A percentile compares a stretch with the other conserved stretches of the same genome.
phyloP scores from a whole-genome alignment of 257 asterid genomes.

The Vinca minor region DNA sequence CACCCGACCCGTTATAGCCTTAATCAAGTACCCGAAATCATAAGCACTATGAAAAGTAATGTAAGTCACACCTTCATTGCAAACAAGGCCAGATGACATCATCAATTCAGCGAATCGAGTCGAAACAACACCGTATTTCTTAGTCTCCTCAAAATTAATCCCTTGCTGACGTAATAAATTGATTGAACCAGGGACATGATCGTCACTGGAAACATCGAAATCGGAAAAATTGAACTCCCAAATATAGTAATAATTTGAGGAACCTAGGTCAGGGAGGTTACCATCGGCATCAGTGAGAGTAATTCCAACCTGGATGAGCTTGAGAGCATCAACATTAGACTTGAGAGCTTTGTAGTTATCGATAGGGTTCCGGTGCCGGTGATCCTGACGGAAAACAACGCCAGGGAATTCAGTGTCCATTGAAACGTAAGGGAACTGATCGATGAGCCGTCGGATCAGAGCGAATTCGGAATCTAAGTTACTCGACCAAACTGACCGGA shows the following conservation, averaged over 20 bases:
- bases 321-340: slow-evolving; percentile 60
- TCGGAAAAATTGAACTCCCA: slow-evolving; percentile 79
- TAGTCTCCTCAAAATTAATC: slow-evolving; percentile 36
- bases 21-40: slow-evolving; percentile 68
- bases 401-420: slow-evolving; percentile 90
- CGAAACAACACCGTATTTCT: slow-evolving; percentile 35
- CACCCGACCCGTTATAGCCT: slow-evolving; percentile 47
- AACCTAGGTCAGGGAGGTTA: slow-evolving; percentile 50
- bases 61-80: slow-evolving; percentile 45
- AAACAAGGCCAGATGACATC: slow-evolving; percentile 63
- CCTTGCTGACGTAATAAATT: slow-evolving; percentile 63
- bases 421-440: slow-evolving; percentile 41
- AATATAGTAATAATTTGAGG: slow-evolving; percentile 26
- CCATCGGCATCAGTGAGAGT: slow-evolving; percentile 60
- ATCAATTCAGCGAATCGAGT: slow-evolving; percentile 51
- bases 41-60: slow-evolving; percentile 68
- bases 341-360: slow-evolving; percentile 52
- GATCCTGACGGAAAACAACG: slow-evolving; percentile 38
- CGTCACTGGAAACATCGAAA: slow-evolving; percentile 46
- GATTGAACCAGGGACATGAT: slow-evolving; percentile 49
- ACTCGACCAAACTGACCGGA: slow-evolving; percentile 57
- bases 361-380: slow-evolving; percentile 30
- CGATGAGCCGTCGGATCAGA: slow-evolving; percentile 38
- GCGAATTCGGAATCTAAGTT: slow-evolving; percentile 47
- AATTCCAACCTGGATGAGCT: slow-evolving; percentile 75